Conservation (phyloP, 108 stramenopile species). For the Aurantiochytrium sp. region DNA sequence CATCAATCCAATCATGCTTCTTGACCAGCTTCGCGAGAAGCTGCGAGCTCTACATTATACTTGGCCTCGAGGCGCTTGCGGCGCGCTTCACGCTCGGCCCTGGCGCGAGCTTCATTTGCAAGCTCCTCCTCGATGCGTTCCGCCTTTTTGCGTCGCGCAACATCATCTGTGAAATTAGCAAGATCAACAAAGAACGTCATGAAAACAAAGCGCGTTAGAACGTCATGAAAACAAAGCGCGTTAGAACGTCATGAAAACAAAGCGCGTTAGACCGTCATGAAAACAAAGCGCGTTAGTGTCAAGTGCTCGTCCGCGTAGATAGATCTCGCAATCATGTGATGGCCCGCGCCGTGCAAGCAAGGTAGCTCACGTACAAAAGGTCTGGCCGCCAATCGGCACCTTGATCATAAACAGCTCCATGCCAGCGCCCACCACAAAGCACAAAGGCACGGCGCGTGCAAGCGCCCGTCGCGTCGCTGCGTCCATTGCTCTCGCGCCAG, state of each 20-base stretch:
- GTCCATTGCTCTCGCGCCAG: background rate
- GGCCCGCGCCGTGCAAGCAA: background rate
- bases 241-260: background rate
- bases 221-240: background rate
- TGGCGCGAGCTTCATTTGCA: background rate
- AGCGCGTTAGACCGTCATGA: background rate
- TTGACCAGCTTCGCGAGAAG: too few relatives aligned
- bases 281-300: background rate
- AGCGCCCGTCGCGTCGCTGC: background rate
- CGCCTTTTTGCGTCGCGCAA: background rate
- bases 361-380: background rate
- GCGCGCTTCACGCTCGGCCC: background rate
- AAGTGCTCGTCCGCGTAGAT: background rate
- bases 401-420: constrained; percentile 21
- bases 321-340: too few relatives aligned
- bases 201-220: background rate
- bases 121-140: background rate
- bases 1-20: too few relatives aligned
- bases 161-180: background rate
- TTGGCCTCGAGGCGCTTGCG: background rate
- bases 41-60: background rate
- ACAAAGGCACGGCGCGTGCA: background rate
- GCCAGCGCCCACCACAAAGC: background rate
- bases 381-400: background rate
- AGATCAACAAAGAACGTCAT: background rate